Base-by-base conservation (phyloP, 2,329 filamentous ascomycete genomes). In the Aaosphaeria pasadenensis region DNA sequence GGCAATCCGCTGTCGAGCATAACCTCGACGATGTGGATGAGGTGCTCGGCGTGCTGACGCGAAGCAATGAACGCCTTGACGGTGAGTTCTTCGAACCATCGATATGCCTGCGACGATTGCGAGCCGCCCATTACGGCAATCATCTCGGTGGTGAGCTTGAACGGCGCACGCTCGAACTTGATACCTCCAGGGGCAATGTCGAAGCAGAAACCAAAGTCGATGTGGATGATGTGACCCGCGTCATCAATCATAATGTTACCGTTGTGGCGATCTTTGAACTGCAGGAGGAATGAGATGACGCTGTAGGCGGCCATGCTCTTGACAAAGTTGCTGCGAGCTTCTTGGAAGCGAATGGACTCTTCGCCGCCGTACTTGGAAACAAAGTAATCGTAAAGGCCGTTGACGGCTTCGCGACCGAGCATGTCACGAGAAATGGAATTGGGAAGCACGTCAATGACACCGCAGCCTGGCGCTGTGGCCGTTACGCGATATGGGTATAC, bases 231-330 rank as follows among this genome's bases (percentile, higher is more conserved):
- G 72, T 99, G 94, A 4, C 95, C 94, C 0, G 88, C 89, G 63
- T 96, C 92, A 69, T 99, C 92, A 54, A 99, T 86, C 95, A 99
- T 99, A 77, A 99, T 99, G 77, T 99, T 99, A 53, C 94, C 94
- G 70, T 99, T 99, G 75, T 99, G 94, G 3, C 94, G 86, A 69
- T 99, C 94, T 72, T 99, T 99, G 85, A 99, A 97, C 65, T 99
- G 95, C 35, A 99, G 77, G 11, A 99, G 78, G 74, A 95, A 99
- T 0, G 90, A 95, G 56, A 99, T 97, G 62, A 99, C 87, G 13
- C 89, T 95, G 76, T 99, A 99, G 9, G 94, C 95, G 0, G 95
- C 94, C 94, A 99, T 97, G 66, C 88, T 94, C 77, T 99, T 99
- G 72, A 99, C 91, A 67, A 99, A 99, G 72, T 97, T 97, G 74